A percentile compares a stretch with the other conserved stretches of the same genome.
Evolutionary conservation across 495 filamentous ascomycete species (phyloP).

Genomic region (Venustampulla echinocandica): DNA sequence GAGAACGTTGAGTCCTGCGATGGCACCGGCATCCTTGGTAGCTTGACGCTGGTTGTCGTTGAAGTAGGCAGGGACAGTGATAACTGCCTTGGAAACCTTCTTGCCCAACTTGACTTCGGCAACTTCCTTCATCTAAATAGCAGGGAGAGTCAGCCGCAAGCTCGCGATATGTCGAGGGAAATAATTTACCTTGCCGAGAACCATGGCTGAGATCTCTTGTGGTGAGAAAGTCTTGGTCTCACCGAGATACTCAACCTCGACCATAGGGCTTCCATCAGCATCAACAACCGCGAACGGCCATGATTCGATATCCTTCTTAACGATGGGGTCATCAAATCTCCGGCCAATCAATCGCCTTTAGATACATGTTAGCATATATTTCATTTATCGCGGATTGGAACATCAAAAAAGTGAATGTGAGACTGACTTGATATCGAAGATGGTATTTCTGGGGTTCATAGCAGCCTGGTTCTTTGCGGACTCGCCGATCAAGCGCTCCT

Average conservation of each 20-base stretch:
- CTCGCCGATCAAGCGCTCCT: constrained; percentile 97
- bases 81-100: constrained; percentile 95
- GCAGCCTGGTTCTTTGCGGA: constrained; percentile 99
- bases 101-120: constrained; percentile 93
- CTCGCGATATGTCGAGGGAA: neutral
- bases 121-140: constrained; percentile 86
- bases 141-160: neutral
- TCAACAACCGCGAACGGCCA: constrained; percentile 98
- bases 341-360: constrained; percentile 85
- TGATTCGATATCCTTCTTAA: constrained; percentile 95
- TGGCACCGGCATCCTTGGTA: constrained; percentile 97
- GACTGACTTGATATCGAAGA: constrained; percentile 90
- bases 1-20: constrained; percentile 93
- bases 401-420: neutral
- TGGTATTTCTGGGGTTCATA: constrained; percentile 95
- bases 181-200: constrained; percentile 66
- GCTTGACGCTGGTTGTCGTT: constrained; percentile 99
- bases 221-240: constrained; percentile 92
- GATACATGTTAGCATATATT: constrained; percentile 2
- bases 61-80: constrained; percentile 99
- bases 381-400: neutral
- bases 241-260: constrained; percentile 91
- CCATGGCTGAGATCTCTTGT: constrained; percentile 97
- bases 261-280: constrained; percentile 78
- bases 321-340: constrained; percentile 86